These are phyloP conservation scores for Sanguinoderma infundibulare DNA, from an alignment of 1,284 basidiomycete species.

Conservation along the genomic window DNA sequence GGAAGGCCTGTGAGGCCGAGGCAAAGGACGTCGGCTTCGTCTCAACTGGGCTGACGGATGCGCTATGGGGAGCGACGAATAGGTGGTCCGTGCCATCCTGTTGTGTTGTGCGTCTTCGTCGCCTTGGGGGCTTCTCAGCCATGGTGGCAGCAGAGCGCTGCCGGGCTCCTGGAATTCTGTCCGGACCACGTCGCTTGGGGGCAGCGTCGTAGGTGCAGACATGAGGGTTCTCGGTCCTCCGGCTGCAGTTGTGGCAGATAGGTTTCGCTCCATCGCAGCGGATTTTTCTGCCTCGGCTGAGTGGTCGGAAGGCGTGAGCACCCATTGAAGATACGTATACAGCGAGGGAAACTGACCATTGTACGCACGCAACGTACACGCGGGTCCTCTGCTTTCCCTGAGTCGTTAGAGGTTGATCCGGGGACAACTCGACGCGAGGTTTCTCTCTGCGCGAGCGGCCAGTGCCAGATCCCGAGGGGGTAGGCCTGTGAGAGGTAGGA, in stretches of 20 bases:
- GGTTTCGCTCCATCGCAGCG: constrained; percentile 82
- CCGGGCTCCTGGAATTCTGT: constrained; percentile 74
- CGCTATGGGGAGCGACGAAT: constrained; percentile 20
- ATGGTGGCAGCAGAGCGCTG: constrained; percentile 46
- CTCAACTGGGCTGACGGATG: constrained; percentile 21
- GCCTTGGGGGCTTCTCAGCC: constrained; percentile 32
- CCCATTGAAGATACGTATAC: neutral
- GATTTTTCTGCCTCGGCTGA: constrained; percentile 77
- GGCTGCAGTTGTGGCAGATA: constrained; percentile 69
- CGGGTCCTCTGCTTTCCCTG: constrained; percentile 73
- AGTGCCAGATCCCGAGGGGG: neutral
- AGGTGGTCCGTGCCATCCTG: constrained; percentile 8
- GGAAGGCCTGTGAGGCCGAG: constrained; percentile 12
- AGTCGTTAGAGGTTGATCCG: constrained; percentile 75
- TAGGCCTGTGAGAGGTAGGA: constrained; percentile 14
- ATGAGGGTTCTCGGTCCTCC: constrained; percentile 38
- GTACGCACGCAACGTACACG: constrained; percentile 78
- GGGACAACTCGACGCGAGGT: constrained; percentile 62
- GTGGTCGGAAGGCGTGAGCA: constrained; percentile 12
- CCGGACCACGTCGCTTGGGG: constrained; percentile 78
- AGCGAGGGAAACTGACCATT: constrained; percentile 55
- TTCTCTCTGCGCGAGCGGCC: constrained; percentile 55
- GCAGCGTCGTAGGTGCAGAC: constrained; percentile 59
- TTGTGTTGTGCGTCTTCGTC: constrained; percentile 26
- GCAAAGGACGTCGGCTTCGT: constrained; percentile 14